Evolutionary conservation across 78 protist genomes (phyloP).

Genomic region (Anaeramoeba flamelloides): DNA sequence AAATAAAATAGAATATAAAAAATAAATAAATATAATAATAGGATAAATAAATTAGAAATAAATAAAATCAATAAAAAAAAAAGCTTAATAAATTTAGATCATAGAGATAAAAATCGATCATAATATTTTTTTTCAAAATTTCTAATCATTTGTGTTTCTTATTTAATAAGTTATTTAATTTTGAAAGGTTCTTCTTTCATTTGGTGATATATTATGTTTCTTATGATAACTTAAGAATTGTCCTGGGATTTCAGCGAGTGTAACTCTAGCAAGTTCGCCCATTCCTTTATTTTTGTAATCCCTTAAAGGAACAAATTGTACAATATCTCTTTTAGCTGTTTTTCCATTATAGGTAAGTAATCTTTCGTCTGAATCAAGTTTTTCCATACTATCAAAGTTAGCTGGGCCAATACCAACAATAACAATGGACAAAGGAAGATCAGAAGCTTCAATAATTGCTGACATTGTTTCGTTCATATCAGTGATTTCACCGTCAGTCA

Average conservation of each 20-base stretch:
- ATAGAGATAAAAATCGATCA: no score
- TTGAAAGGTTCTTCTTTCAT: no score
- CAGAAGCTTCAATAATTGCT: slow-evolving; percentile 13
- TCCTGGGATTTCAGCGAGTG: slow-evolving; percentile 12
- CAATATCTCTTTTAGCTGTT: slow-evolving; percentile 10
- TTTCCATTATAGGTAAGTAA: not conserved
- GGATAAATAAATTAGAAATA: no score
- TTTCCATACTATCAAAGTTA: slow-evolving; percentile 11
- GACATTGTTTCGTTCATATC: slow-evolving; percentile 18
- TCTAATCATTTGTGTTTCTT: no score
- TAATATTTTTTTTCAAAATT: no score
- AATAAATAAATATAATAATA: no score
- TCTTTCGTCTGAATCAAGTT: slow-evolving; percentile 15
- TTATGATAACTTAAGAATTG: no score
- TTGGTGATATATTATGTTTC: no score
- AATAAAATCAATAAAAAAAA: no score
- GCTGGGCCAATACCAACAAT: slow-evolving; percentile 28
- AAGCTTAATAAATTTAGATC: no score
- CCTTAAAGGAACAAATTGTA: slow-evolving; percentile 17
- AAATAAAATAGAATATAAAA: no score
- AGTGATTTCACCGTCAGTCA: slow-evolving; percentile 27
- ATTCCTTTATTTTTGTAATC: slow-evolving; percentile 13
- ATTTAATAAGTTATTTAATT: no score
- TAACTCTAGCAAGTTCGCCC: slow-evolving; percentile 20
- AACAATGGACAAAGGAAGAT: slow-evolving; percentile 25